These are phyloP conservation scores for Phialophora macrospora DNA, from an alignment of 2,329 filamentous ascomycete species.

Conservation along the genomic window DNA sequence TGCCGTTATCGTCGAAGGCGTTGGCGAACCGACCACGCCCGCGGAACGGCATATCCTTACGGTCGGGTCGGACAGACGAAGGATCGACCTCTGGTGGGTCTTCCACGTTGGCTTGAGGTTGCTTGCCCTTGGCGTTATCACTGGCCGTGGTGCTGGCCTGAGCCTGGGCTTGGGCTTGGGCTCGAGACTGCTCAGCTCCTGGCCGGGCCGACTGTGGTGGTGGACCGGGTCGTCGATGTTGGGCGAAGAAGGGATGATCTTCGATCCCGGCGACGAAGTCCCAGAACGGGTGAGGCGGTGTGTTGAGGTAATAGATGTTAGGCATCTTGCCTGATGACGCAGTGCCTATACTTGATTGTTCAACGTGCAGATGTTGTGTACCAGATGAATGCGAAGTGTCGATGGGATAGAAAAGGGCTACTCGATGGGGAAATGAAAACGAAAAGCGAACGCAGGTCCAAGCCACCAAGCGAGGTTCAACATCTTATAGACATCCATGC, in stretches of 20 bases:
- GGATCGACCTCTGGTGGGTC: slow-evolving; percentile 39
- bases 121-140: slow-evolving; percentile 35
- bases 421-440: slow-evolving; percentile 2
- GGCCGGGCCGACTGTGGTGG: slow-evolving; percentile 36
- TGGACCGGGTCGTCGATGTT: slow-evolving; percentile 44
- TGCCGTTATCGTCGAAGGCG: slow-evolving; percentile 28
- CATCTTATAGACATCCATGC: slow-evolving; percentile 26
- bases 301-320: slow-evolving; percentile 55
- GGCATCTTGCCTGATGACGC: slow-evolving; percentile 53
- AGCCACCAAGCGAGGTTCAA: not conserved
- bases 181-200: slow-evolving; percentile 47
- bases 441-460: not conserved
- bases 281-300: slow-evolving; percentile 56
- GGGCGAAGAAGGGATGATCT: slow-evolving; percentile 53
- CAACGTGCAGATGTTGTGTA: slow-evolving; percentile 9
- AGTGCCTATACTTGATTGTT: not conserved
- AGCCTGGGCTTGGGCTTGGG: slow-evolving; percentile 40
- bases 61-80: slow-evolving; percentile 31
- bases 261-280: slow-evolving; percentile 60
- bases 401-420: slow-evolving; percentile 4
- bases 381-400: not conserved
- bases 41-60: slow-evolving; percentile 30
- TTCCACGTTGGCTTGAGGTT: slow-evolving; percentile 31
- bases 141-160: slow-evolving; percentile 15
- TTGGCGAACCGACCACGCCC: slow-evolving; percentile 37